Conservation (phyloP, 208 protist species). For the Angomonas ambiguus region DNA sequence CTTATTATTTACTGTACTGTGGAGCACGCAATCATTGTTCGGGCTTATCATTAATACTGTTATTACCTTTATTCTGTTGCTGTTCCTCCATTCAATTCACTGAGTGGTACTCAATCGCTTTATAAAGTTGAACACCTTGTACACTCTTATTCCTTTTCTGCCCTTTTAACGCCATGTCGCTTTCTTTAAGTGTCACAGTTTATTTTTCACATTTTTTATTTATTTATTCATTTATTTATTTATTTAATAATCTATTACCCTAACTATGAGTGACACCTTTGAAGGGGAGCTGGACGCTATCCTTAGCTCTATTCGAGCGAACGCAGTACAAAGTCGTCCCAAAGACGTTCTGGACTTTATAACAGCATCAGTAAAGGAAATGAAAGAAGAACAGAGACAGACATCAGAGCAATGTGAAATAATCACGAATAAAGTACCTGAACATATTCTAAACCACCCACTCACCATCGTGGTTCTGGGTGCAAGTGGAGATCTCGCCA, state of each 20-base stretch:
- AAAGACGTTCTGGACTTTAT: constrained; percentile 58
- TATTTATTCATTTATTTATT: background rate
- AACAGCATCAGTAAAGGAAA: constrained; percentile 21
- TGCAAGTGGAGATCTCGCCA: constrained; percentile 88
- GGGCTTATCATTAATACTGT: background rate
- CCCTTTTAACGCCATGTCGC: constrained; percentile 8
- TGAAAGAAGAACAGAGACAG: constrained; percentile 17
- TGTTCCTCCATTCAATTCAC: background rate
- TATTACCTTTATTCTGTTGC: background rate
- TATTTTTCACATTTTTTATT: background rate
- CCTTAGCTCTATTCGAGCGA: constrained; percentile 55
- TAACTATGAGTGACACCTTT: constrained; percentile 19
- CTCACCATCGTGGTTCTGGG: constrained; percentile 88
- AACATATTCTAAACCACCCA: constrained; percentile 41
- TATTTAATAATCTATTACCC: background rate
- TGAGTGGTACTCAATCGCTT: background rate
- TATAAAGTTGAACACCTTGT: background rate
- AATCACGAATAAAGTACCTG: constrained; percentile 46
- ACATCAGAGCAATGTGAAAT: constrained; percentile 22
- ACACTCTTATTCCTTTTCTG: constrained; percentile 6
- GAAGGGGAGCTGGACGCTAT: constrained; percentile 51
- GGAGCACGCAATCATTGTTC: background rate
- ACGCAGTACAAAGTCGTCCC: constrained; percentile 46
- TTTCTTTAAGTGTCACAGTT: background rate
- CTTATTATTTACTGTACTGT: background rate